Base-by-base conservation (phyloP, 2,329 filamentous ascomycete species). In the Fusarium siculi region DNA sequence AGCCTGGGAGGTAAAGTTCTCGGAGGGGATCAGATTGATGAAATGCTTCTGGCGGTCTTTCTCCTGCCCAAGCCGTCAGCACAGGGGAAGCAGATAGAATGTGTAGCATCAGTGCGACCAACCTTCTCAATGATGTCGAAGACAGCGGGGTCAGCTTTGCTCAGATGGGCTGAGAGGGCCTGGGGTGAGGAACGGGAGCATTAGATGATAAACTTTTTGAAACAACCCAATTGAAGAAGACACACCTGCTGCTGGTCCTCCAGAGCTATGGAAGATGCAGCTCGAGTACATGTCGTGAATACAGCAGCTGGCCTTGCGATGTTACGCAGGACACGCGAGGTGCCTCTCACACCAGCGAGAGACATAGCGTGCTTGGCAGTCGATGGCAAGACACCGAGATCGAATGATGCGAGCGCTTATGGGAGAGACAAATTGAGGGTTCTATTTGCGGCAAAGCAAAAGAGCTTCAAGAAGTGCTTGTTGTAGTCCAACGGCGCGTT, bases 41-140 rank as follows among this genome's bases (percentile, higher is more conserved):
- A 98, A 99, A 83, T 98, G 95, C 84, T 97, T 97, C 84, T 99
- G 96, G 76, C 96, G 90, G 76, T 89, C 89, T 90, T 98, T 98
- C 87, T 99, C 96, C 94, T 97, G 40, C 16, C 54, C 16, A 34
- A 25, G 40, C 16, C 14, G 32, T 72, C 40, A 68, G 57, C 39
- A 59, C 46, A 30, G n/a, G 21, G 19, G 14, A 9, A 21, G 19
- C 23, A 36, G n/a, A 25, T 16, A 16, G 8, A 21, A 25, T n/a
- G n/a, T 14, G 15, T 47, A 34, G 37, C 19, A 50, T 32, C 42
- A 39, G 52, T 14, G 58, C 58, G 44, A 69, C 83, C 78, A 84
- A 97, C 95, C 89, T 95, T 96, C 83, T 97, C 93, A 76, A 98
- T 91, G 78, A 98, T 98, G 59, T 93, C 91, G 81, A 91, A 97